A percentile compares a stretch with the other conserved stretches of the same genome.
Evolutionary conservation across 805 yeast genomes (phyloP).

Genomic region (Saccharomycopsis capsularis): DNA sequence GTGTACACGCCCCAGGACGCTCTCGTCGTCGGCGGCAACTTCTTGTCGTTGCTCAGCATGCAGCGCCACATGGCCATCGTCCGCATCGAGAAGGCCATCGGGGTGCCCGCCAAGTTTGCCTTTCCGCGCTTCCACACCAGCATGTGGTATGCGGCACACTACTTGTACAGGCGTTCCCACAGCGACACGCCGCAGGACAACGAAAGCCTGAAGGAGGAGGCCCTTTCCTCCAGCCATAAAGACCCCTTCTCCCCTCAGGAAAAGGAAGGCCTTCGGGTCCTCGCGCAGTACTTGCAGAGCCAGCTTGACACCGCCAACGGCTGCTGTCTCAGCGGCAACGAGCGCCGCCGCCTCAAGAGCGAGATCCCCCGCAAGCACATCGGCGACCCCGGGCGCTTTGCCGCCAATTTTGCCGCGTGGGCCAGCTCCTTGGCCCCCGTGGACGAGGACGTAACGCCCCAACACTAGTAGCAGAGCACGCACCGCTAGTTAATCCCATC

Average conservation of each 20-base stretch:
- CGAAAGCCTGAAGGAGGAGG: background rate
- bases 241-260: background rate
- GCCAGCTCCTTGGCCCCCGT: no score
- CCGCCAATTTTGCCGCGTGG: no score
- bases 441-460: background rate
- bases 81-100: slow-evolving; percentile 56
- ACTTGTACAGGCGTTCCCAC: background rate
- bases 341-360: slow-evolving; percentile 1
- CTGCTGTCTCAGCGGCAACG: slow-evolving; percentile 13
- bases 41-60: slow-evolving; percentile 58
- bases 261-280: background rate
- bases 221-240: no score
- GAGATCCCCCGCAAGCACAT: slow-evolving; percentile 14
- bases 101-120: slow-evolving; percentile 68
- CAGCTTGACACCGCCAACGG: slow-evolving; percentile 3
- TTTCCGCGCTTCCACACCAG: slow-evolving; percentile 71
- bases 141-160: slow-evolving; percentile 44
- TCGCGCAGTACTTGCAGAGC: slow-evolving; percentile 6
- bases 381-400: background rate
- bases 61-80: slow-evolving; percentile 55
- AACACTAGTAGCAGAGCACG: no score
- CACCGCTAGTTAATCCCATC: no score
- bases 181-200: background rate
- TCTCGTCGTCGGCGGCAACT: slow-evolving; percentile 83
- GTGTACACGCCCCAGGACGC: slow-evolving; percentile 80